A percentile compares a stretch with the other conserved stretches of the same genome.
Evolutionary conservation across 495 filamentous ascomycete species (phyloP).

Genomic region (Apiosordaria backusii): DNA sequence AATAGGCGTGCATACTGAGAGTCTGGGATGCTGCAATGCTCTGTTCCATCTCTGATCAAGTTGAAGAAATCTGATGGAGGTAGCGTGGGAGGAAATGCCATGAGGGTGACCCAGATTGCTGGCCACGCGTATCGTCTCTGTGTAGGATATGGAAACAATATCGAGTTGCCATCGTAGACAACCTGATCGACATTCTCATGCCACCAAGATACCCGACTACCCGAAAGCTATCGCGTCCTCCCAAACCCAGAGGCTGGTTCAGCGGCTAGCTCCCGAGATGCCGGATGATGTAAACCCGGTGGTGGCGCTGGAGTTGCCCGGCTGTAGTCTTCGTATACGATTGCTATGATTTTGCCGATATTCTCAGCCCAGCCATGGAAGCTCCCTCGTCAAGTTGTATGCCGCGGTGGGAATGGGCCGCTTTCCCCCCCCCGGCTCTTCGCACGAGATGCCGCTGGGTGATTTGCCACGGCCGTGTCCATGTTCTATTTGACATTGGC

Average conservation of each 20-base stretch:
- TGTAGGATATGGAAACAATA: not conserved
- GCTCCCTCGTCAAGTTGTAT: not conserved
- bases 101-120: not conserved
- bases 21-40: too few relatives aligned
- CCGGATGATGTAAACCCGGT: not conserved
- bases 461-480: not conserved
- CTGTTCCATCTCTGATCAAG: not conserved
- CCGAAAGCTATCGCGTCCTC: not conserved
- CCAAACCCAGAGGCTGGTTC: not conserved
- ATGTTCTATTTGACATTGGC: not conserved
- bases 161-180: not conserved
- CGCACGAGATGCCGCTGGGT: not conserved
- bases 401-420: not conserved
- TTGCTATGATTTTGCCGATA: not conserved
- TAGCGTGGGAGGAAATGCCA: not conserved
- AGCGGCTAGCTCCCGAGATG: not conserved
- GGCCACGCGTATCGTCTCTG: not conserved
- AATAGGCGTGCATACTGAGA: conserved; percentile 3
- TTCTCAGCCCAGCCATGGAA: not conserved
- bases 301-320: not conserved
- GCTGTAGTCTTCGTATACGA: not conserved
- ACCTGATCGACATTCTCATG: conserved; percentile 1
- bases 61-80: too few relatives aligned
- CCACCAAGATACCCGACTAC: conserved; percentile 8
- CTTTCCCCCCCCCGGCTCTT: not conserved